phyloP scores from a whole-genome alignment of 495 filamentous ascomycete species.

The Annulohypoxylon moriforme region DNA sequence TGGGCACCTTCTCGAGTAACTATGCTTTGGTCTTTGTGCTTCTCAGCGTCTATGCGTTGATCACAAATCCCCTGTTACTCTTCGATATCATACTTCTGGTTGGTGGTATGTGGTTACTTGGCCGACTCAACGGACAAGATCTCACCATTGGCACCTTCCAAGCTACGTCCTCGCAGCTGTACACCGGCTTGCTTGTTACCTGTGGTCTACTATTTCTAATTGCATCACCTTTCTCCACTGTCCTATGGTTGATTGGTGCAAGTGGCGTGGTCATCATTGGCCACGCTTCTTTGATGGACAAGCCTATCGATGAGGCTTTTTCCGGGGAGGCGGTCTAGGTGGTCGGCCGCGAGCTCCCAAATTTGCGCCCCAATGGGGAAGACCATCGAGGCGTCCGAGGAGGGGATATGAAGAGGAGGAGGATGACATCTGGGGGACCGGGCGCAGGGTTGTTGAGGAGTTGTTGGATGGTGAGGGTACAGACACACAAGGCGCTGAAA shows the following conservation, averaged over 20 bases:
- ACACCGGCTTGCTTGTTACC: constrained; percentile 85
- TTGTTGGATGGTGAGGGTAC: constrained; percentile 74
- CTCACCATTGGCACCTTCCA: constrained; percentile 84
- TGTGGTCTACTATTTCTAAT: constrained; percentile 84
- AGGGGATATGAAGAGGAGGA: constrained; percentile 67
- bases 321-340: constrained; percentile 99
- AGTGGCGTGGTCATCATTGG: constrained; percentile 91
- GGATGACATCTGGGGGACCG: constrained; percentile 54
- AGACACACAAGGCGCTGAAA: constrained; percentile 69
- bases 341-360: constrained; percentile 99
- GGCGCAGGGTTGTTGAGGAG: constrained; percentile 73
- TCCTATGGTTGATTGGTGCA: constrained; percentile 95
- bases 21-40: constrained; percentile 94
- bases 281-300: constrained; percentile 96
- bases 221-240: constrained; percentile 81
- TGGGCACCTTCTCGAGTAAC: constrained; percentile 97
- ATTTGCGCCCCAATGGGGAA: constrained; percentile 95
- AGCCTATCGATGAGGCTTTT: constrained; percentile 99
- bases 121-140: constrained; percentile 86
- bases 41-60: constrained; percentile 92
- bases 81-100: constrained; percentile 91
- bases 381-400: constrained; percentile 90
- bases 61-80: constrained; percentile 83
- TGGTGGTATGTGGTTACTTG: constrained; percentile 88
- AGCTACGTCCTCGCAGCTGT: constrained; percentile 92